Base-by-base conservation (phyloP, 169 alveolate species). In the Plasmodium vivax region DNA sequence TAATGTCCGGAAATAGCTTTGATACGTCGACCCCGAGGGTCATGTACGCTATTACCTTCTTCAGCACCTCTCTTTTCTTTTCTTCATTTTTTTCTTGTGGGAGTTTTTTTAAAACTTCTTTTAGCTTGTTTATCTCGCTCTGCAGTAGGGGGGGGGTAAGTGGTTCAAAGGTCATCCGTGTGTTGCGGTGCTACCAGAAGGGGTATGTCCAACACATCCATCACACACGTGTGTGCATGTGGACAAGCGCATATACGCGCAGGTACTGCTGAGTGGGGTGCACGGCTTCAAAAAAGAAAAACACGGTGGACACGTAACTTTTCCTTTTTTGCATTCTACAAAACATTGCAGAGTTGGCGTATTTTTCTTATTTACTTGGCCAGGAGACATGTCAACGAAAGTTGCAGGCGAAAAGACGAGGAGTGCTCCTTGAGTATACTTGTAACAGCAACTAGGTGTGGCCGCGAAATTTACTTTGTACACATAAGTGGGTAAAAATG, bases 1-100 rank as follows among this genome's bases (percentile, higher is more conserved):
- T 99, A 98, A 99, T 99, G 92, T 99, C 99, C 84, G 99, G 97
- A 95, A 98, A 99, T 73, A 99, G 98, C 58, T 98, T 97, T 41
- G 99, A 98, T 45, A 99, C 99, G 85, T 99, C 99, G 47, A 99
- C 98, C 45, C 99, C 99, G 88, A 97, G 93, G 19, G 98, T 97
- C 98, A 98, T 97, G 68, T 96, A 95, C 51, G 98, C 97, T 45
- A 98, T 97, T 36, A 96, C 98, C 91, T 98, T 97, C 96, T 99
- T 98, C 71, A 99, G 87, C 41, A 96, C 95, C 73, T 96, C 95
- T 92, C 95, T 81, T 68, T 92, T 92, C 77, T 92, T 92, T 32
- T 92, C 95, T 47, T 92, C 95, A 82, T 92, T 72, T 92, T 82
- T 92, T 82, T 92, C 95, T 92, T 92, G 95, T 30, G 95, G 95